phyloP scores from a whole-genome alignment of 169 alveolate species.

The Neospora caninum region DNA sequence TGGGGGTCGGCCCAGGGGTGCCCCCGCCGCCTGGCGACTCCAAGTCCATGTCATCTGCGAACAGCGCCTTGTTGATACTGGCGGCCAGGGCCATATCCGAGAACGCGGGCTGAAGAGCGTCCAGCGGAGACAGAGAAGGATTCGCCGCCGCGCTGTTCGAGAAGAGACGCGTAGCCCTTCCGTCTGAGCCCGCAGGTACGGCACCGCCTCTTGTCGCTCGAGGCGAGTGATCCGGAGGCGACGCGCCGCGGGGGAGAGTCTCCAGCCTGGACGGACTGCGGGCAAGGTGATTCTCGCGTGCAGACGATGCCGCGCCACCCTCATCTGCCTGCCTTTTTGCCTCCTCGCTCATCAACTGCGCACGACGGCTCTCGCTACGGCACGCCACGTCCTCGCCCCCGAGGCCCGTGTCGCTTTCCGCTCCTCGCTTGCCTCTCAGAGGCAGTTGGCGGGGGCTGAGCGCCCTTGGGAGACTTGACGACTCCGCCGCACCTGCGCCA shows the following conservation, averaged over 20 bases:
- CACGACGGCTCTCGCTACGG: no score
- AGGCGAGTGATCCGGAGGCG: background rate
- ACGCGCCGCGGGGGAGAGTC: background rate
- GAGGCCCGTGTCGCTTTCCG: no score
- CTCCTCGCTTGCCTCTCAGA: no score
- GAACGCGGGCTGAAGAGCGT: slow-evolving; percentile 34
- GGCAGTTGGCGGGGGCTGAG: no score
- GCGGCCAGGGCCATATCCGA: slow-evolving; percentile 61
- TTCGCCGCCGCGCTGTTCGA: background rate
- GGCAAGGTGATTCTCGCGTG: no score
- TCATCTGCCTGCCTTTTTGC: no score
- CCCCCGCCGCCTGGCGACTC: background rate
- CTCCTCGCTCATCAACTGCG: no score
- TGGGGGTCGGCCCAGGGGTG: background rate
- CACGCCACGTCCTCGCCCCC: no score
- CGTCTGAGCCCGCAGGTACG: background rate
- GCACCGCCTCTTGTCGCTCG: background rate
- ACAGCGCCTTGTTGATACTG: slow-evolving; percentile 58
- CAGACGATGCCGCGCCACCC: no score
- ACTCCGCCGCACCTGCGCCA: no score
- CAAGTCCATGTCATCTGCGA: background rate
- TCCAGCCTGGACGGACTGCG: no score
- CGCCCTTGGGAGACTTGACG: no score
- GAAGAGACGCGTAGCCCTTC: background rate
- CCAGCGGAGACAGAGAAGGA: slow-evolving; percentile 37